Evolutionary conservation across 306 rosid genomes (phyloP), one percentile per base, ranked within the genome.

Genomic region (Pueraria montana): DNA sequence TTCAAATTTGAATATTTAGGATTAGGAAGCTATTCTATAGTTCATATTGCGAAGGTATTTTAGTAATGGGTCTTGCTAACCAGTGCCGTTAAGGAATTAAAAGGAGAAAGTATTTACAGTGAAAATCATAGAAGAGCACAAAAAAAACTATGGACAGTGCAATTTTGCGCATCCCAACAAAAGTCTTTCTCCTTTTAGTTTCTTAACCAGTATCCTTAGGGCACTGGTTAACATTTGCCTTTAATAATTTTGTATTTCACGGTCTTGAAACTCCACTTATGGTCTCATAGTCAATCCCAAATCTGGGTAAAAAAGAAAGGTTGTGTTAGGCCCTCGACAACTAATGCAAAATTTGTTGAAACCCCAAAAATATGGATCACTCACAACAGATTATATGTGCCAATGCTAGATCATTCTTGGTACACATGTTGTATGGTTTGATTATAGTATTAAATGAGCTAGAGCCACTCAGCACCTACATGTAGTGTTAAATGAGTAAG

Each of bases 1-100:
- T 45, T 48, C 74, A 65, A 61, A 26, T 81, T 49, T 23, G 48
- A 50, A 81, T 21, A 48, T 18, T 72, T 13, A 38, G 58, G 36
- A 74, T 32, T 53, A 34, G 24, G 61, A 56, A 68, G 65, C 52
- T 45, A 63, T 11, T 40, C 14, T 52, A 26, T n/a, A 52, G 76
- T 82, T 81, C 58, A 12, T 53, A 27, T 24, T 9, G 14, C 40
- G 48, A 8, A n/a, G 32, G 18, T 43, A 56, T 10, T 52, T 14
- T n/a, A 49, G 36, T 64, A 49, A n/a, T n/a, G n/a, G n/a, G n/a
- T n/a, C n/a, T n/a, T n/a, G n/a, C n/a, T n/a, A n/a, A n/a, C n/a
- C n/a, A n/a, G n/a, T n/a, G n/a, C n/a, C n/a, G n/a, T n/a, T n/a
- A n/a, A n/a, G n/a, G n/a, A n/a, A n/a, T n/a, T n/a, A n/a, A n/a